A percentile compares a stretch with the other conserved stretches of the same genome.
Evolutionary conservation across 352 stramenopile species (phyloP).

Genomic region (Pythium aristosporum): DNA sequence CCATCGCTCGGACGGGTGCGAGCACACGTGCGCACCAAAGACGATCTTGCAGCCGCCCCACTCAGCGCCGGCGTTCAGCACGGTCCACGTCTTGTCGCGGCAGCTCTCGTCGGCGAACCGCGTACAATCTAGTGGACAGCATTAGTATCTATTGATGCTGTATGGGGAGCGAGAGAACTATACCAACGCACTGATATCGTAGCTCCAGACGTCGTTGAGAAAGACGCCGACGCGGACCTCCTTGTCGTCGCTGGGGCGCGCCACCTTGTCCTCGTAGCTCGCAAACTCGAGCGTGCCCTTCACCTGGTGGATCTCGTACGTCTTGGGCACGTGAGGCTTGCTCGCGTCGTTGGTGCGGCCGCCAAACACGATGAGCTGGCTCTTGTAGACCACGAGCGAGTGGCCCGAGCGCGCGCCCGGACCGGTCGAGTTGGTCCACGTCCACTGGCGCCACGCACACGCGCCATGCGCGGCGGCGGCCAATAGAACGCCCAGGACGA

Average conservation of each 20-base stretch:
- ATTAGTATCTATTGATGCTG: not conserved
- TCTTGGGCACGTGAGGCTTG: constrained; percentile 87
- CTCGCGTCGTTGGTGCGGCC: constrained; percentile 90
- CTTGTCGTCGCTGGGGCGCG: constrained; percentile 37
- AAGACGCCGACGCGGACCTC: constrained; percentile 84
- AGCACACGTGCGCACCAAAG: constrained; percentile 84
- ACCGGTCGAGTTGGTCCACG: constrained; percentile 52
- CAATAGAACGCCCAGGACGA: constrained; percentile 8
- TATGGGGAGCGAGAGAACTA: not conserved
- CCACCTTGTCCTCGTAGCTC: constrained; percentile 88
- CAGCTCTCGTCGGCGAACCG: constrained; percentile 88
- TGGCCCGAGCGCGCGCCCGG: constrained; percentile 82
- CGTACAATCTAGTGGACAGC: constrained; percentile 52
- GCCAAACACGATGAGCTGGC: constrained; percentile 90
- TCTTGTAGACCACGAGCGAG: constrained; percentile 85
- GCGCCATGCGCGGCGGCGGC: not conserved
- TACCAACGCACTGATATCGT: constrained; percentile 79
- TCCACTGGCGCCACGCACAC: constrained; percentile 84
- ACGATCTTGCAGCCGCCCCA: constrained; percentile 91
- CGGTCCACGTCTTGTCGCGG: constrained; percentile 74
- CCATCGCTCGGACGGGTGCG: constrained; percentile 87
- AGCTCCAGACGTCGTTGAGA: constrained; percentile 97
- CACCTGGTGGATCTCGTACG: constrained; percentile 83
- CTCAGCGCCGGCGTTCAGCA: constrained; percentile 81
- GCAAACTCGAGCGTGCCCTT: constrained; percentile 85